Base-by-base conservation (phyloP, 2,329 filamentous ascomycete species). In the Septoria petroselini region DNA sequence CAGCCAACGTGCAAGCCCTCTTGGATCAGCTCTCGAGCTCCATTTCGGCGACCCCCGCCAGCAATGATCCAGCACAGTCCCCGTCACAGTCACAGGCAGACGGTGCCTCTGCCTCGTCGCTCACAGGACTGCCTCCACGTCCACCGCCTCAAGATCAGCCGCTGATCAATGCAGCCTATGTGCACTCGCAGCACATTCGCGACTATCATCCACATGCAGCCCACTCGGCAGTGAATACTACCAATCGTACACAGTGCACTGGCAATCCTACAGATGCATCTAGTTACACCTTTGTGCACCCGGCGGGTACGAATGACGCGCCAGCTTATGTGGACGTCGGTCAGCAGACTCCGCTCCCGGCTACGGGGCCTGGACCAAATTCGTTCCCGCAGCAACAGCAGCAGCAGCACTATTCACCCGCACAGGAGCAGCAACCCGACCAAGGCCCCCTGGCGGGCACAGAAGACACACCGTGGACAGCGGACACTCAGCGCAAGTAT, bases 401-500 rank as follows among this genome's bases (percentile, higher is more conserved):
- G 19, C n/a, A n/a, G n/a, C n/a, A 30, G 18, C n/a, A 57, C 54
- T 27, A 5, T 27, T 27, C n/a, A 14, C 55, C 61, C 11, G 55
- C 71, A 34, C 71, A 74, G 30, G 40, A 42, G 27, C 40, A 42
- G 17, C 23, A 25, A 14, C 31, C 12, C 21, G 42, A 45, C 31
- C 52, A 41, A 35, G 41, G 23, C 25, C 47, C 53, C 41, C 9
- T 43, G 17, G 17, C 33, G 15, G 43, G 33, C 21, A 34, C 35
- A 51, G 76, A 77, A 40, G 73, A 77, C 46, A 66, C 67, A 41
- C 71, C 74, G n/a, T 79, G 76, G 73, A 72, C 73, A 15, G 73
- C 73, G 17, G 77, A 84, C 50, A 76, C 80, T 47, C 82, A 88
- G 63, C 79, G 79, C 60, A 76, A 77, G 41, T 91, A 87, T 71